phyloP scores from a whole-genome alignment of 805 yeast species.

The Candida gorgasii region DNA sequence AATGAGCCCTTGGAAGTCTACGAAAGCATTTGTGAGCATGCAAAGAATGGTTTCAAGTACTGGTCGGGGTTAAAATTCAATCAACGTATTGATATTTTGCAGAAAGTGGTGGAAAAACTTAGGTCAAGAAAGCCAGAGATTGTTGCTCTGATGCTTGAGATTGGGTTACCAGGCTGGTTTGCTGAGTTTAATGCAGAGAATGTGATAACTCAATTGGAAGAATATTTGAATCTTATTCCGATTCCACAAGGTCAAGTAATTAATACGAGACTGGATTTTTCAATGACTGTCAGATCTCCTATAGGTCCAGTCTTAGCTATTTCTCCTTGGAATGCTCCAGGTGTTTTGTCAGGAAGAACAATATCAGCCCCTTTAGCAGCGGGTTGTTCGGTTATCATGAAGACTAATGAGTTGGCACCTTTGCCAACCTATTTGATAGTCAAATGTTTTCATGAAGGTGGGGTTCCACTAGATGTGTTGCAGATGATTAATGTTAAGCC shows the following conservation, averaged over 20 bases:
- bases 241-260: slow-evolving; percentile 19
- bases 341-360: slow-evolving; percentile 38
- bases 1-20: slow-evolving; percentile 5
- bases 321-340: slow-evolving; percentile 54
- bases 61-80: slow-evolving; percentile 23
- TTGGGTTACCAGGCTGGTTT: slow-evolving; percentile 39
- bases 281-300: slow-evolving; percentile 37
- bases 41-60: slow-evolving; percentile 26
- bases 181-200: slow-evolving; percentile 32
- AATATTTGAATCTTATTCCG: slow-evolving; percentile 25
- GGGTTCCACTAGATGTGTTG: slow-evolving; percentile 37
- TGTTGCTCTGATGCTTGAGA: slow-evolving; percentile 17
- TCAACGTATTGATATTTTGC: slow-evolving; percentile 23
- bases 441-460: slow-evolving; percentile 36
- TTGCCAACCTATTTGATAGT: slow-evolving; percentile 30
- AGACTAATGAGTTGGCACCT: slow-evolving; percentile 43
- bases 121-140: not conserved
- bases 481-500: slow-evolving; percentile 34
- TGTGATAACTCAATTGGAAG: slow-evolving; percentile 29
- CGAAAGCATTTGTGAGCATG: slow-evolving; percentile 18
- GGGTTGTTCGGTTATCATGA: slow-evolving; percentile 48
- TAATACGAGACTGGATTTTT: slow-evolving; percentile 18
- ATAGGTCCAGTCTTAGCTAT: slow-evolving; percentile 48
- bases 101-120: slow-evolving; percentile 16
- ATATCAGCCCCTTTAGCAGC: slow-evolving; percentile 48